Evolutionary conservation across 192 early-diverging fungal species (phyloP).

Genomic region (Entomortierella chlamydospora): DNA sequence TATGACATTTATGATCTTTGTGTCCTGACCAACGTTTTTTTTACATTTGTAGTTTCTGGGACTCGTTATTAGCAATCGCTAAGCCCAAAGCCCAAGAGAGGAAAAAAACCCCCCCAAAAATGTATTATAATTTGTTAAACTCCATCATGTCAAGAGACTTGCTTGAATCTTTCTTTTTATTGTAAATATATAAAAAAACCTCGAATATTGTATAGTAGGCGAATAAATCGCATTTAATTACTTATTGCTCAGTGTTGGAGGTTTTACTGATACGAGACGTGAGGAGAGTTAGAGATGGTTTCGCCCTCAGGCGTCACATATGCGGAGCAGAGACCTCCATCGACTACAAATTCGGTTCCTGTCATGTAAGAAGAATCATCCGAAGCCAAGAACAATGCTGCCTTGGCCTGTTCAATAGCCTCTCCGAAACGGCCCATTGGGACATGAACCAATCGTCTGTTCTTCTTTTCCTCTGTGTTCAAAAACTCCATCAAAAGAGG

Average conservation of each 20-base stretch:
- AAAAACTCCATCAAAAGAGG: slow-evolving; percentile 87
- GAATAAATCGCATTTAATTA: too few relatives aligned
- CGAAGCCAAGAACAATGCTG: slow-evolving; percentile 84
- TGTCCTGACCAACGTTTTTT: too few relatives aligned
- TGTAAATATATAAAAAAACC: too few relatives aligned
- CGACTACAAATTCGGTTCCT: slow-evolving; percentile 84
- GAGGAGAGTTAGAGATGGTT: slow-evolving; percentile 45
- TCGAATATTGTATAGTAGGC: too few relatives aligned
- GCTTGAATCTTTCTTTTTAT: too few relatives aligned
- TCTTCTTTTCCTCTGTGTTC: slow-evolving; percentile 86
- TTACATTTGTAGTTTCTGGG: slow-evolving; percentile 37
- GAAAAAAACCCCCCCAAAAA: too few relatives aligned
- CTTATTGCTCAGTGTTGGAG: neutral
- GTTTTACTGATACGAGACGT: slow-evolving; percentile 46
- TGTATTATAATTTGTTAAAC: slow-evolving; percentile 6
- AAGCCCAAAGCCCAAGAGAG: neutral
- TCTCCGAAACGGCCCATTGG: slow-evolving; percentile 90
- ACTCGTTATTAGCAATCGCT: slow-evolving; percentile 43
- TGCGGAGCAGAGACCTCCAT: slow-evolving; percentile 83
- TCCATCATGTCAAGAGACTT: too few relatives aligned
- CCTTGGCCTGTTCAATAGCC: slow-evolving; percentile 87
- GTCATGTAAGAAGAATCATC: slow-evolving; percentile 84
- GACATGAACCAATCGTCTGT: slow-evolving; percentile 80
- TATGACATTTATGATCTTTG: too few relatives aligned
- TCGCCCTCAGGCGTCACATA: slow-evolving; percentile 66